A percentile compares a stretch with the other conserved stretches of the same genome.
Conservation (phyloP, 2,329 filamentous ascomycete species). For the Didymella exigua region DNA sequence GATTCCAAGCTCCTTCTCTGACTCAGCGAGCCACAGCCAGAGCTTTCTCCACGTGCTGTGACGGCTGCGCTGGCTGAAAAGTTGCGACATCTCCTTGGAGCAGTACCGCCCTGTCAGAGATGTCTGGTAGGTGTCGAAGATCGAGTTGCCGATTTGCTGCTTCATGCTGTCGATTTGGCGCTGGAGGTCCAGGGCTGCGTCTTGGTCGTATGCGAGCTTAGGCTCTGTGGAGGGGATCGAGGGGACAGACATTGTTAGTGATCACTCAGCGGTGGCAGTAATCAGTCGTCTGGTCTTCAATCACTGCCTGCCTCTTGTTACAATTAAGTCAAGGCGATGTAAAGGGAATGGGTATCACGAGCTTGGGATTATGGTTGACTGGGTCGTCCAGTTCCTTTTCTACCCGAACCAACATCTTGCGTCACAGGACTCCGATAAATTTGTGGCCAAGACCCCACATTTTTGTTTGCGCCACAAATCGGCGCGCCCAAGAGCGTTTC, state of each 20-base stretch:
- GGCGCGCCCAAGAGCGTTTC: conserved; percentile 19
- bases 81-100: conserved; percentile 61
- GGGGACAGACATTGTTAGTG: conserved; percentile 8
- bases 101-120: conserved; percentile 64
- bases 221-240: conserved; percentile 13
- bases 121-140: conserved; percentile 37
- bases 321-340: conserved; percentile 7
- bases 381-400: conserved; percentile 23
- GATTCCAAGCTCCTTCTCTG: conserved; percentile 80
- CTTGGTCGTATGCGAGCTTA: conserved; percentile 25
- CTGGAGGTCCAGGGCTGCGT: conserved; percentile 31
- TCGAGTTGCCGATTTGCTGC: conserved; percentile 24
- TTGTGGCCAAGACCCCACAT: conserved; percentile 39
- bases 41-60: conserved; percentile 82
- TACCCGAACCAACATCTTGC: conserved; percentile 24
- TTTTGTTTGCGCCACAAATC: conserved; percentile 23
- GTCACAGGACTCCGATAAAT: conserved; percentile 33
- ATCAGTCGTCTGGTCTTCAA: background rate
- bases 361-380: conserved; percentile 18
- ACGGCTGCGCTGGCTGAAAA: conserved; percentile 79
- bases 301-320: background rate
- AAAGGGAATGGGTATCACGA: conserved; percentile 15
- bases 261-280: conserved; percentile 3
- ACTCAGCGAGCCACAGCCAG: conserved; percentile 84
- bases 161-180: conserved; percentile 31